Evolutionary conservation across 2,329 filamentous ascomycete genomes (phyloP), one percentile per base, ranked within the genome.

Genomic region (Fusarium coffeatum): DNA sequence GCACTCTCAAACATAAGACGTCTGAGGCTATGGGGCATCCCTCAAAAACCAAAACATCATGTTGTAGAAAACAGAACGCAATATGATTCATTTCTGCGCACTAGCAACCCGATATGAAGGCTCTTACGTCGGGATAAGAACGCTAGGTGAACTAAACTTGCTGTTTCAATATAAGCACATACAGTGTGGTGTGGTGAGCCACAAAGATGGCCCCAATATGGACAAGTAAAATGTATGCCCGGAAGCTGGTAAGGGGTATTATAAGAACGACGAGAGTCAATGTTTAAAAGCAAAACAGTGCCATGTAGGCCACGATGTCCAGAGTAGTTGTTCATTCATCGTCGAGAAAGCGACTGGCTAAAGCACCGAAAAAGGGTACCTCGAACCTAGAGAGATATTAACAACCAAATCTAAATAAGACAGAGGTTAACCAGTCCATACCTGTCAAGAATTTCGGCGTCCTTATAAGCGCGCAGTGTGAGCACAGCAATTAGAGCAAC

Each of bases 271-370:
- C 23, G 48, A 47, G 50, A 56, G 47, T 51, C 55, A 43, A 57
- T 41, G 48, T 18, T 27, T 43, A 42, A 43, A 25, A 32, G 34
- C 48, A 23, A 30, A 66, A 27, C 16, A 51, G 12, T 25, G 37
- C 42, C 6, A 32, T n/a, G 43, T 50, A 43, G n/a, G 43, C 20
- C 18, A 20, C 25, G 12, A 42, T 49, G 23, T 28, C 41, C 41
- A 8, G 41, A 30, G 28, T 34, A 27, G n/a, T 42, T 20, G 28
- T 68, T 76, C 59, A 83, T 69, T 98, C 96, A 77, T 97, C 93
- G 76, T 98, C 95, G 60, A 98, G 86, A 77, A 98, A 95, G 27
- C 92, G 92, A 80, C 91, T 97, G 45, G 96, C 96, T 73, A 98
- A 83, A 43, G 86, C 86, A 7, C 96, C 96, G 76, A 98, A 91